A percentile compares a stretch with the other conserved stretches of the same genome.
These are phyloP conservation scores for Cytospora paraplurivora DNA, from an alignment of 2,329 filamentous ascomycete species.

Conservation along the genomic window DNA sequence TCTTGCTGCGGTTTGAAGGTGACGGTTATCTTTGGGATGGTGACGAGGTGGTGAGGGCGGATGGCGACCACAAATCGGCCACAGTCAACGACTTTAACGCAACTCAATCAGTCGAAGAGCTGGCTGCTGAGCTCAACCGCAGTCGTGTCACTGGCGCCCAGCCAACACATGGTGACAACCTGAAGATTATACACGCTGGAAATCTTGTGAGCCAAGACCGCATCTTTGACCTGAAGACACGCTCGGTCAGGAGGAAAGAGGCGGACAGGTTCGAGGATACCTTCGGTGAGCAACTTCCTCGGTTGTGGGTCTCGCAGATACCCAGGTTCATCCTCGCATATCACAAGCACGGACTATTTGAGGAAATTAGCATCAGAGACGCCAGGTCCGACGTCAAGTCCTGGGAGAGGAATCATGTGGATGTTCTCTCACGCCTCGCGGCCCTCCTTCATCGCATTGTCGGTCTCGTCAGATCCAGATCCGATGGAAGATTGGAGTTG, in stretches of 20 bases:
- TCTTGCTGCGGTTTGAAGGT: conserved; percentile 57
- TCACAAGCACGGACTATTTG: conserved; percentile 21
- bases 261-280: conserved; percentile 9
- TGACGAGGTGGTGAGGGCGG: not conserved
- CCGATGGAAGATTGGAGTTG: conserved; percentile 33
- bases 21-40: conserved; percentile 53
- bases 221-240: conserved; percentile 28
- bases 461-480: conserved; percentile 24
- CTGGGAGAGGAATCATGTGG: conserved; percentile 42
- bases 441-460: conserved; percentile 35
- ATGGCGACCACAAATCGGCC: no score
- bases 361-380: conserved; percentile 42
- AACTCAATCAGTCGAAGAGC: not conserved
- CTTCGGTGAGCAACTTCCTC: conserved; percentile 20
- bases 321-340: conserved; percentile 26
- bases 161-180: not conserved
- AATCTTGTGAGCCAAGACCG: conserved; percentile 15
- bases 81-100: not conserved
- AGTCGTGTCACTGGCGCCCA: conserved; percentile 11
- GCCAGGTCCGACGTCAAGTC: conserved; percentile 35
- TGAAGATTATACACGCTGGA: conserved; percentile 13
- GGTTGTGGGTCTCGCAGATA: conserved; percentile 26
- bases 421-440: conserved; percentile 37
- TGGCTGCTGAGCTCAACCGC: conserved; percentile 6
- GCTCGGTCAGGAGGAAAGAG: conserved; percentile 21